Evolutionary conservation across 1,139 yeast genomes (phyloP).

Genomic region (Spathaspora sp.): DNA sequence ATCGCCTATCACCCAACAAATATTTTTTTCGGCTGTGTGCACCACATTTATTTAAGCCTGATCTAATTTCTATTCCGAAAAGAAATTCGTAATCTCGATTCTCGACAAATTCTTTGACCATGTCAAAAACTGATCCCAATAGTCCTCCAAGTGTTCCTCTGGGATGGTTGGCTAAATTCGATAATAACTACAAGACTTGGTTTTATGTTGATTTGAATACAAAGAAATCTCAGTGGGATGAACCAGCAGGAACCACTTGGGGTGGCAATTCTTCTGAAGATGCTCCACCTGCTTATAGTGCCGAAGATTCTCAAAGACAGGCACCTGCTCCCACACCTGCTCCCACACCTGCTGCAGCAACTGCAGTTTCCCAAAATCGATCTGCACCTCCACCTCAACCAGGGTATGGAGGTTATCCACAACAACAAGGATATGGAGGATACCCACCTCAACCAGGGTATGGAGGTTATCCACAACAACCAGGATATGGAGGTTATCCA

Average conservation of each 20-base stretch:
- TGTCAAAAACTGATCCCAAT: conserved; percentile 23
- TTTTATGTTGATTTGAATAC: conserved; percentile 71
- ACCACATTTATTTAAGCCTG: background rate
- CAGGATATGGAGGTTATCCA: conserved; percentile 17
- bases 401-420: conserved; percentile 21
- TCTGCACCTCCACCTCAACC: conserved; percentile 18
- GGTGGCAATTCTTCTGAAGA: conserved; percentile 17
- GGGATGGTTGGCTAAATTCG: conserved; percentile 90
- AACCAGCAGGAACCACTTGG: conserved; percentile 58
- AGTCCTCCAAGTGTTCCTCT: conserved; percentile 58
- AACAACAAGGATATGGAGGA: conserved; percentile 19
- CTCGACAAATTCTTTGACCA: background rate
- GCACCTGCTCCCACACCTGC: conserved; percentile 6
- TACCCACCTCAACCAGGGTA: conserved; percentile 15
- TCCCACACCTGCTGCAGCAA: background rate
- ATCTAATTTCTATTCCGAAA: background rate
- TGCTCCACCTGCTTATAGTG: conserved; percentile 37
- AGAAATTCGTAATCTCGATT: background rate
- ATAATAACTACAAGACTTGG: conserved; percentile 75
- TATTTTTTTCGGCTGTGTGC: too few species aligned
- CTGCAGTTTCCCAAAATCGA: conserved; percentile 16
- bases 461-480: conserved; percentile 23
- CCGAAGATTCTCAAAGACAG: conserved; percentile 13
- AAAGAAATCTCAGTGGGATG: conserved; percentile 90
- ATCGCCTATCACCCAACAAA: too few species aligned